phyloP scores from a whole-genome alignment of 768 basidiomycete species.

The Suillus bovinus region DNA sequence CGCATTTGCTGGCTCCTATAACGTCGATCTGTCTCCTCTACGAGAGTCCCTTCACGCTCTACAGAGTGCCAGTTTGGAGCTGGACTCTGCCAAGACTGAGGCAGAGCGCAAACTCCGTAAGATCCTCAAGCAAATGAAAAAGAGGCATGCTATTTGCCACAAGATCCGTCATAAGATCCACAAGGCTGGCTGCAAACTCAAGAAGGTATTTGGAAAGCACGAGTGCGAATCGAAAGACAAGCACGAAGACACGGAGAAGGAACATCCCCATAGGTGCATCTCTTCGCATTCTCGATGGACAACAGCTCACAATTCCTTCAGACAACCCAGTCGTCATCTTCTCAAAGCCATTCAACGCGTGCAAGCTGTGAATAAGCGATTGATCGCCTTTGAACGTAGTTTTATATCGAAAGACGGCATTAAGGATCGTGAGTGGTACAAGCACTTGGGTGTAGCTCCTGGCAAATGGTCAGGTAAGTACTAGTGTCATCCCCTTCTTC shows the following conservation, averaged over 20 bases:
- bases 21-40: constrained; percentile 43
- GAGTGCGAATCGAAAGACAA: constrained; percentile 15
- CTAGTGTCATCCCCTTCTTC: constrained; percentile 19
- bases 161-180: constrained; percentile 27
- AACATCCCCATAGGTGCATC: neutral
- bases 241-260: constrained; percentile 8
- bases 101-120: constrained; percentile 51
- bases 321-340: constrained; percentile 43
- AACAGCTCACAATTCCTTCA: constrained; percentile 14
- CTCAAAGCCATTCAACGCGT: constrained; percentile 61
- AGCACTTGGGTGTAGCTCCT: constrained; percentile 78
- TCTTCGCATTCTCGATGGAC: neutral
- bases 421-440: constrained; percentile 81
- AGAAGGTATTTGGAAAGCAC: constrained; percentile 34
- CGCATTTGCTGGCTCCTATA: constrained; percentile 21
- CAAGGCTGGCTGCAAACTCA: constrained; percentile 37
- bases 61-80: constrained; percentile 48
- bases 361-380: constrained; percentile 57
- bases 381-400: constrained; percentile 68
- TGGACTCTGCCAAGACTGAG: constrained; percentile 58
- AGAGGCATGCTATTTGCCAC: constrained; percentile 20
- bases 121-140: constrained; percentile 41
- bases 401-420: constrained; percentile 80
- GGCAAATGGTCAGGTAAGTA: constrained; percentile 81
- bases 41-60: constrained; percentile 45